Conservation (phyloP, 2,329 filamentous ascomycete species). For the Cytospora schulzeri region DNA sequence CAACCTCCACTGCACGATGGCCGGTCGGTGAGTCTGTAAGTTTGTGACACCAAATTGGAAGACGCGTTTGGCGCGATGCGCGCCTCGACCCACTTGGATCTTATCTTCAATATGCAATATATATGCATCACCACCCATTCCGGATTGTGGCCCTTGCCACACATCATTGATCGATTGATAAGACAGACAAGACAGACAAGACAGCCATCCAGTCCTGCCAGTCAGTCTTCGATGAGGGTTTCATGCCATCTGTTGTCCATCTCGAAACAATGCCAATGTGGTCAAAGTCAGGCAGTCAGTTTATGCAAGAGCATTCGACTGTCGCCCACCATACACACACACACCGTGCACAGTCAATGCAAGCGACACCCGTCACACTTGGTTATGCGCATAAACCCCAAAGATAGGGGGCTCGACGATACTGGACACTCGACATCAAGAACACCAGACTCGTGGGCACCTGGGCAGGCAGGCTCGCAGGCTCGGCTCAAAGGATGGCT, state of each 20-base stretch:
- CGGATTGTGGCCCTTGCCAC: too few relatives aligned
- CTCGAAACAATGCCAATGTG: background rate
- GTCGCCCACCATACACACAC: too few relatives aligned
- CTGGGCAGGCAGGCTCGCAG: background rate
- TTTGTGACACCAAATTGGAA: background rate
- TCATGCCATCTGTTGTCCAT: background rate
- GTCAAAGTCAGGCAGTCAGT: background rate
- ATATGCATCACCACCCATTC: too few relatives aligned
- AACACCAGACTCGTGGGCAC: background rate
- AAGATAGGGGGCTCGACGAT: background rate
- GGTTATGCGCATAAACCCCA: background rate
- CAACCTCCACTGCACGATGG: background rate
- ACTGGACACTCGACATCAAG: background rate
- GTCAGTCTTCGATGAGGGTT: too few relatives aligned
- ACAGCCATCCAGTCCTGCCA: too few relatives aligned
- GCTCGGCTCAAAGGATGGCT: too few relatives aligned
- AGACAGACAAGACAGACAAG: too few relatives aligned
- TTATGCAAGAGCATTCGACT: background rate
- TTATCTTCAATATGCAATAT: background rate
- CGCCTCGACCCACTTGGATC: background rate
- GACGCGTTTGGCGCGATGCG: background rate
- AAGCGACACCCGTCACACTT: background rate
- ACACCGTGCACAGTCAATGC: too few relatives aligned
- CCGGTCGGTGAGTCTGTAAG: background rate
- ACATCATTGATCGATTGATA: too few relatives aligned